Base-by-base conservation (phyloP, 1,284 basidiomycete species). In the Sparassis latifolia region DNA sequence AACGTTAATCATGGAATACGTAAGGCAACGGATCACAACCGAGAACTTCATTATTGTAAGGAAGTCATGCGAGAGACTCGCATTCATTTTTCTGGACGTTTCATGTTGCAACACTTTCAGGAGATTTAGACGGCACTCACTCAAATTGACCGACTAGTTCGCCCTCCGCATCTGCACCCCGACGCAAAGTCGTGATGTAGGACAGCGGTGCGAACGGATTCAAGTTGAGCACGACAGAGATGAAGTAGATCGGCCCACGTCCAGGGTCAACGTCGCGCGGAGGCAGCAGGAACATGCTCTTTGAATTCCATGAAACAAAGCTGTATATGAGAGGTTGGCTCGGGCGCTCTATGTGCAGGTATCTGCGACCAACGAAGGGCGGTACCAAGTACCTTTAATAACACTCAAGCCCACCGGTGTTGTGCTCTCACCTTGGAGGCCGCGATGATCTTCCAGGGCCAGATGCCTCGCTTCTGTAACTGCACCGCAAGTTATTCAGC, bases 201-300 rank as follows among this genome's bases (percentile, higher is more conserved):
- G 72, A 74, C 2, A 75, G 58, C 5, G 73, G 74, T 1, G 71
- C 59, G 47, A 75, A 72, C 2, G 74, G 75, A 52, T 73, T 69
- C 29, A 76, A 61, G 51, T 75, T 72, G 37, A 76, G 63, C 3
- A 64, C 58, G 2, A 73, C 72, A 6, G 67, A 62, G 42, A 77
- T 70, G 39, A 68, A 66, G 50, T 75, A 76, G 5, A 72, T 48
- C 1, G 73, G 70, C 10, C 62, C 56, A 29, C 65, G 64, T 5
- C 61, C 61, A 5, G 60, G 48, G 33, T 63, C 54, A 38, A 61
- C 57, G n/a, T 51, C 52, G 3, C 45, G 55, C 39, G 69, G 69
- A 1, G 71, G 69, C 44, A 72, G 58, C 6, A 73, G 55, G 29
- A 68, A 58, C 64, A 71, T 69, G 12, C 64, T 63, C 38, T 67